Base-by-base conservation (phyloP, 306 rosid species). In the Inga laurina region DNA sequence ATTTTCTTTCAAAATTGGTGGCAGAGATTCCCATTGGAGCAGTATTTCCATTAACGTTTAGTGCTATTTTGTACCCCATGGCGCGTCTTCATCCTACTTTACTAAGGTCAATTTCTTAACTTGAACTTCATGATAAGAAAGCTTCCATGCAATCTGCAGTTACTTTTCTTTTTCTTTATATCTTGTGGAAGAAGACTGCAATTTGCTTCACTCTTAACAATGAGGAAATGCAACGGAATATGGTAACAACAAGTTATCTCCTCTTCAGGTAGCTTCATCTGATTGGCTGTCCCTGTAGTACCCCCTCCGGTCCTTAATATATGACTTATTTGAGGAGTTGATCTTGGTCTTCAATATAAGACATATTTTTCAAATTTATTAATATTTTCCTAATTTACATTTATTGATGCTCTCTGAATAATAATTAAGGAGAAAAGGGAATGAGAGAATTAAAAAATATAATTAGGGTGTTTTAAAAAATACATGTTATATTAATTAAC, bases 21-120 rank as follows among this genome's bases (percentile, higher is more conserved):
- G 97, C 97, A 44, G 98, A 96, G 91, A 78, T 88, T 85, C 98
- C 99, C n/a, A 84, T 96, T 18, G 97, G 97, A 81, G 93, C 98
- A 51, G 94, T 95, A 72, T 96, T 96, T 87, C 98, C 99, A 49
- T 89, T 96, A 39, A 87, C 94, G 88, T 96, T 96, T 89, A 94
- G 99, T 74, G 69, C 94, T 79, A 85, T 95, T 73, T 89, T 95
- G 87, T 95, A 95, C 82, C 98, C 99, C 52, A 93, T 95, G 99
- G 97, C 99, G 59, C 97, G 90, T 43, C 99, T 95, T 85, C 97
- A 95, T 90, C 98, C 99, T 65, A 80, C 94, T 73, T 67, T 88
- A 76, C 84, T 82, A 69, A 93, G 99, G 99, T 95, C 75, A 39
- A 70, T 80, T 68, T 76, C 67, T 65, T 85, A 45, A 27, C 44